These are phyloP conservation scores for Podila verticillata DNA, from an alignment of 192 early-diverging fungal species.

Conservation along the genomic window DNA sequence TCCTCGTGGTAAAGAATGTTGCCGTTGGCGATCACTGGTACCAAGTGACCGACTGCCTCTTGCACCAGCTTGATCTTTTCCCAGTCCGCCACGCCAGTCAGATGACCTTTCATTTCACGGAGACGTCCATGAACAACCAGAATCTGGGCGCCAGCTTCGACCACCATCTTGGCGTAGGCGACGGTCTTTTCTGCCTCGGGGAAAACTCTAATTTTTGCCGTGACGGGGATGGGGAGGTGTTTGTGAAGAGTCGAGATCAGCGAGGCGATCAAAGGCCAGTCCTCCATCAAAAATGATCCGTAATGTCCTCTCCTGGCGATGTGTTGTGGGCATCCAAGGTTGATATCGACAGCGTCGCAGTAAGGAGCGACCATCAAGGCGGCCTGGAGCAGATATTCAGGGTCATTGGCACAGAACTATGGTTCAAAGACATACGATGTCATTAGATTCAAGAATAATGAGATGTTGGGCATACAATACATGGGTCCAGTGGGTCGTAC, in stretches of 20 bases:
- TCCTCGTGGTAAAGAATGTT: conserved; percentile 96
- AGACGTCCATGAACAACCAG: conserved; percentile 93
- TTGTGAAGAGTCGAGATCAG: conserved; percentile 74
- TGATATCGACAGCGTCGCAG: conserved; percentile 95
- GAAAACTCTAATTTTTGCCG: conserved; percentile 95
- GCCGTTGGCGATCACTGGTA: conserved; percentile 97
- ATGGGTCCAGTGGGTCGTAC: conserved; percentile 23
- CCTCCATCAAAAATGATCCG: conserved; percentile 94
- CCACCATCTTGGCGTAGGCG: conserved; percentile 95
- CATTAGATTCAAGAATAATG: not conserved
- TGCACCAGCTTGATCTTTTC: conserved; percentile 88
- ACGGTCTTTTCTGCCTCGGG: conserved; percentile 90
- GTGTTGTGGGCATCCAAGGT: conserved; percentile 96
- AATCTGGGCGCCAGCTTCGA: conserved; percentile 90
- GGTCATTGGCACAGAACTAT: conserved; percentile 98
- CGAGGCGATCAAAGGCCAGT: conserved; percentile 82
- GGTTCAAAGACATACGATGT: not conserved
- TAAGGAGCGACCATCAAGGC: conserved; percentile 82
- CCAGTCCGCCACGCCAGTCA: conserved; percentile 97
- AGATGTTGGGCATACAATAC: too few species aligned
- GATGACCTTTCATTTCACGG: conserved; percentile 96
- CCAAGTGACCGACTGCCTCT: conserved; percentile 67
- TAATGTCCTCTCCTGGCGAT: conserved; percentile 94
- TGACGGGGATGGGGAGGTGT: conserved; percentile 90
- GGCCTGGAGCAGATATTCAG: conserved; percentile 81